phyloP scores from a whole-genome alignment of 331 rosid genomes.

The Ulmus americana region DNA sequence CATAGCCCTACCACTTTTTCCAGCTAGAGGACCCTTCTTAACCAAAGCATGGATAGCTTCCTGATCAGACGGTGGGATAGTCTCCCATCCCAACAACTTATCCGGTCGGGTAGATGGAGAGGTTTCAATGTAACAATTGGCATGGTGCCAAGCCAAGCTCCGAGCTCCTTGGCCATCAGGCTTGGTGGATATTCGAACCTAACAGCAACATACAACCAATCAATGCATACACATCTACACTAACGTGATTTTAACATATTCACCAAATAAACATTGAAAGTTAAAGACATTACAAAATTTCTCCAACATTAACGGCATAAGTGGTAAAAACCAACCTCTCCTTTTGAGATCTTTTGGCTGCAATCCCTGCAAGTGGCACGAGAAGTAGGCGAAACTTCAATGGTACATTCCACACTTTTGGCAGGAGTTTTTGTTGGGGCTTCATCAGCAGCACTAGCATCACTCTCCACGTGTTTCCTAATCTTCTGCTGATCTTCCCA shows the following conservation, averaged over 20 bases:
- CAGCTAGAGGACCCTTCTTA: slow-evolving; percentile 34
- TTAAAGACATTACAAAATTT: neutral
- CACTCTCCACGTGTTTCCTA: slow-evolving; percentile 58
- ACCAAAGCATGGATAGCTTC: slow-evolving; percentile 45
- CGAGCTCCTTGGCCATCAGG: slow-evolving; percentile 75
- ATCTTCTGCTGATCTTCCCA: slow-evolving; percentile 95
- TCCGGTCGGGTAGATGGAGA: slow-evolving; percentile 64
- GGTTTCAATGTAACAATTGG: slow-evolving; percentile 62
- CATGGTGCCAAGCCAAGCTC: slow-evolving; percentile 85
- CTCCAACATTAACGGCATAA: neutral
- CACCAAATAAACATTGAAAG: no score
- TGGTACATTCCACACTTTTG: slow-evolving; percentile 35
- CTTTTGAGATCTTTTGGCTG: slow-evolving; percentile 61
- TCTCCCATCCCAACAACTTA: slow-evolving; percentile 78
- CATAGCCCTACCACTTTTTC: slow-evolving; percentile 42
- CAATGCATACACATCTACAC: slow-evolving; percentile 3
- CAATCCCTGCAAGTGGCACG: slow-evolving; percentile 80
- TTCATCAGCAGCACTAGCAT: slow-evolving; percentile 14
- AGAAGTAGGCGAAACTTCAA: slow-evolving; percentile 72
- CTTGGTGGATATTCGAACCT: slow-evolving; percentile 80
- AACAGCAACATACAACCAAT: slow-evolving; percentile 17
- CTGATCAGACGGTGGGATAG: slow-evolving; percentile 70
- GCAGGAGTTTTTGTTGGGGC: slow-evolving; percentile 17
- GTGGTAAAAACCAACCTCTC: slow-evolving; percentile 48
- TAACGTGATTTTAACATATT: neutral